phyloP scores from a whole-genome alignment of 257 asterid species.

The Capsicum rhomboideum region DNA sequence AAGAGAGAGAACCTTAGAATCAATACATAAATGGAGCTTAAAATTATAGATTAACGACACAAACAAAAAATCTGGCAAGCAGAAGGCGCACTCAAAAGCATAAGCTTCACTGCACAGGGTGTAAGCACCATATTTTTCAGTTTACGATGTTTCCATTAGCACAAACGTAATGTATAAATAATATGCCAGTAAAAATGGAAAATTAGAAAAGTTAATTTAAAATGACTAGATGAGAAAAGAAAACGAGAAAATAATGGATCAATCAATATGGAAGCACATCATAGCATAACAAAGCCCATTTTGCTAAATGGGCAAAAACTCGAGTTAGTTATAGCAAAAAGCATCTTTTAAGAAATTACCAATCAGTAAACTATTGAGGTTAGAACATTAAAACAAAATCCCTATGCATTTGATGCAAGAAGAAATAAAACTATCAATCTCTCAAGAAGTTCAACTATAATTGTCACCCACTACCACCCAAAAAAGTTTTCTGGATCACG shows the following conservation, averaged over 20 bases:
- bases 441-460: neutral
- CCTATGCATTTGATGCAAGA: neutral
- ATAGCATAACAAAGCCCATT: neutral
- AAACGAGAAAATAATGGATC: neutral
- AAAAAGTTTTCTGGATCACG: neutral
- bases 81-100: neutral
- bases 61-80: neutral
- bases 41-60: neutral
- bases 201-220: neutral
- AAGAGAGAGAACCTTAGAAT: neutral
- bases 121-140: neutral
- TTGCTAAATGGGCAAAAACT: neutral
- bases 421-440: neutral
- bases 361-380: neutral
- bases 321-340: neutral
- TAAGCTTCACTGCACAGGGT: neutral
- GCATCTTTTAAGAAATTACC: neutral
- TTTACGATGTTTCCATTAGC: neutral
- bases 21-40: neutral
- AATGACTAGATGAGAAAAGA: neutral
- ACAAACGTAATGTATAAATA: neutral
- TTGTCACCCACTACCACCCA: neutral
- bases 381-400: neutral
- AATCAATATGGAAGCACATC: neutral
- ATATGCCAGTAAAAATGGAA: neutral